Conservation (phyloP, 1,139 yeast species). For the Candida gigantensis region DNA sequence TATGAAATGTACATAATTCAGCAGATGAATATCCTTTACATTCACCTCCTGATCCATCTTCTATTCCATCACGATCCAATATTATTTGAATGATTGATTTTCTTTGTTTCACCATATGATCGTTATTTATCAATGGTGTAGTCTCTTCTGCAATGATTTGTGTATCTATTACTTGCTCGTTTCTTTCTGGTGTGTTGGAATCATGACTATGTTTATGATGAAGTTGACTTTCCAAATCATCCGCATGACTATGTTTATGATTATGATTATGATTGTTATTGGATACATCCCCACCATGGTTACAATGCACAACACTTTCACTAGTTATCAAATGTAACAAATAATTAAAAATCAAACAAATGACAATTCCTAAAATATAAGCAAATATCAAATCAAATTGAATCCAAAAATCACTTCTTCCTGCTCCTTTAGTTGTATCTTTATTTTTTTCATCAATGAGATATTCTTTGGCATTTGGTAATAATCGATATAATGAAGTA, state of each 20-base stretch:
- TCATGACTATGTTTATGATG: conserved; percentile 1
- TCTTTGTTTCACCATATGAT: conserved; percentile 12
- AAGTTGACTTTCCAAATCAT: conserved; percentile 1
- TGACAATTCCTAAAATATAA: conserved; percentile 57
- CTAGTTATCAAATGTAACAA: conserved; percentile 74
- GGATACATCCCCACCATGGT: conserved; percentile 46
- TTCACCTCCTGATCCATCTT: conserved; percentile 41
- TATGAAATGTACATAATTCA: conserved; percentile 29
- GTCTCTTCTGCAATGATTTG: conserved; percentile 36
- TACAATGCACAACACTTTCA: conserved; percentile 84
- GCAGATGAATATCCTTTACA: conserved; percentile 58
- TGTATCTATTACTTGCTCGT: no score
- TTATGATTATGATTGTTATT: conserved; percentile 14
- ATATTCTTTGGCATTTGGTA: conserved; percentile 64
- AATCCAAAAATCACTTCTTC: conserved; percentile 15
- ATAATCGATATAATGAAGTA: conserved; percentile 70
- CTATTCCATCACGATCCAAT: conserved; percentile 12
- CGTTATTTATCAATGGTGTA: conserved; percentile 14
- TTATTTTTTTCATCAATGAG: conserved; percentile 9
- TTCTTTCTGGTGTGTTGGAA: not conserved
- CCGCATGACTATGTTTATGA: conserved; percentile 16
- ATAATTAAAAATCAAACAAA: conserved; percentile 62
- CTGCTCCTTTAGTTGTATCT: not conserved
- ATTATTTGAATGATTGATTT: conserved; percentile 32
- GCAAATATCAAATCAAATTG: conserved; percentile 48